Percentiles rank a stretch among this genome's conserved stretches.
Conservation (phyloP, 768 basidiomycete species). For the Trametes elegans region DNA sequence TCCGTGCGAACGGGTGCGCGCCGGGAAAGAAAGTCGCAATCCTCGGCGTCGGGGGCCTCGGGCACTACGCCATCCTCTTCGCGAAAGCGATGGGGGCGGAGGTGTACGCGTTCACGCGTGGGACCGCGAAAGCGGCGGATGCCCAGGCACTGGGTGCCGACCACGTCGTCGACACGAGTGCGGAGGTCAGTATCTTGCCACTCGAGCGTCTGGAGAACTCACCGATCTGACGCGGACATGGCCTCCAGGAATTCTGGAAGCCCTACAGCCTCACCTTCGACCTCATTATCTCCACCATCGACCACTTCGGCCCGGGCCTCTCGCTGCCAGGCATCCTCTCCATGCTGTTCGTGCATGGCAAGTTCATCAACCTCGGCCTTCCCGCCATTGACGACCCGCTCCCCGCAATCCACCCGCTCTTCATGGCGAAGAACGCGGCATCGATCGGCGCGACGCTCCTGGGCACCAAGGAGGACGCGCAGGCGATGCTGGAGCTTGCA, state of each 20-base stretch:
- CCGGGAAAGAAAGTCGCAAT: conserved; percentile 66
- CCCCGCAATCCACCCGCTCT: conserved; percentile 25
- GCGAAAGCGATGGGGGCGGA: conserved; percentile 56
- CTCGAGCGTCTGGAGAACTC: background rate
- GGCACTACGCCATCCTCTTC: conserved; percentile 41
- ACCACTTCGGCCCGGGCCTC: conserved; percentile 21
- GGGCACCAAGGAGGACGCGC: conserved; percentile 54
- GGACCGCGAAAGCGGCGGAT: conserved; percentile 50
- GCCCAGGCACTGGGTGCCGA: conserved; percentile 56
- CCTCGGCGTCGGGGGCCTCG: conserved; percentile 63
- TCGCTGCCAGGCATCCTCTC: conserved; percentile 34
- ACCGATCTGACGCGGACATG: background rate
- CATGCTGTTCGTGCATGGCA: conserved; percentile 52
- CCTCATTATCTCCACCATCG: conserved; percentile 43
- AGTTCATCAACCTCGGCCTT: conserved; percentile 54
- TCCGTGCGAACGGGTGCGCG: conserved; percentile 51
- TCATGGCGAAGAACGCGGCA: conserved; percentile 29
- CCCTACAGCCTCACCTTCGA: conserved; percentile 41
- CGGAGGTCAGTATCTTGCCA: conserved; percentile 1
- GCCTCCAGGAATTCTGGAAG: conserved; percentile 36
- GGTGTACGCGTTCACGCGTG: conserved; percentile 58
- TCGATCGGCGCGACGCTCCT: conserved; percentile 36
- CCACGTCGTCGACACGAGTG: conserved; percentile 47
- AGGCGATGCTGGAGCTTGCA: conserved; percentile 59
- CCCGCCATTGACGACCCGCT: conserved; percentile 47